Conservation (phyloP, 495 filamentous ascomycete genomes). For the Hypoxylon trugodes region DNA sequence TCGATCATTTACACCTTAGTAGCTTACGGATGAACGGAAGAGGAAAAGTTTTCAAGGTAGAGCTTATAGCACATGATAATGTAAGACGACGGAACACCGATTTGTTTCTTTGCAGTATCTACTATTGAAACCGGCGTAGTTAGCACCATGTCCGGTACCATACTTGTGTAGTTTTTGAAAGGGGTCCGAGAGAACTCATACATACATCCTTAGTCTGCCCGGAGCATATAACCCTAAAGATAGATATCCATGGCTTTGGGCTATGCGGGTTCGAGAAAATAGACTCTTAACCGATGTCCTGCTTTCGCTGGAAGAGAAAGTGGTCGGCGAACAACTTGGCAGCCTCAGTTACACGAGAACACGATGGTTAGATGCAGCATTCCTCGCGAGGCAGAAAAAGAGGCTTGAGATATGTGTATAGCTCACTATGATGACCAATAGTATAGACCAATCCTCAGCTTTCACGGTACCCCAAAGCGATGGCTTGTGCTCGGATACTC, state of each 20-base stretch:
- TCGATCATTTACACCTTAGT: background rate
- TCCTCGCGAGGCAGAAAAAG: background rate
- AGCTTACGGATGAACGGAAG: background rate
- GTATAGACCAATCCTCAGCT: background rate
- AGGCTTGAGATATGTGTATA: conserved; percentile 6
- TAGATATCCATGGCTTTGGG: too few species aligned
- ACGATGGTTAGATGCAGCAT: background rate
- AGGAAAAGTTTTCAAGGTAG: background rate
- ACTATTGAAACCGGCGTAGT: background rate
- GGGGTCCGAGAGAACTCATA: too few species aligned
- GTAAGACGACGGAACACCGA: background rate
- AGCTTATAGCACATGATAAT: background rate
- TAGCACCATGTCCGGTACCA: background rate
- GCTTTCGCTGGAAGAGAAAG: background rate
- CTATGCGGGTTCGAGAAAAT: too few species aligned
- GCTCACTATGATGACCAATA: background rate
- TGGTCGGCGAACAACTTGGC: background rate
- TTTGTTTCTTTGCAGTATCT: background rate
- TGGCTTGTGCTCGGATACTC: conserved; percentile 11
- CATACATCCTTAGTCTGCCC: too few species aligned
- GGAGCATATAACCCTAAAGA: too few species aligned
- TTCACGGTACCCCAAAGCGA: background rate
- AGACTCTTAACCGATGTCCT: background rate
- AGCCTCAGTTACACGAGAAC: background rate
- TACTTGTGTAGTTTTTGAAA: background rate